phyloP scores from a whole-genome alignment of 257 asterid species.

The Euphrasia confusa region DNA sequence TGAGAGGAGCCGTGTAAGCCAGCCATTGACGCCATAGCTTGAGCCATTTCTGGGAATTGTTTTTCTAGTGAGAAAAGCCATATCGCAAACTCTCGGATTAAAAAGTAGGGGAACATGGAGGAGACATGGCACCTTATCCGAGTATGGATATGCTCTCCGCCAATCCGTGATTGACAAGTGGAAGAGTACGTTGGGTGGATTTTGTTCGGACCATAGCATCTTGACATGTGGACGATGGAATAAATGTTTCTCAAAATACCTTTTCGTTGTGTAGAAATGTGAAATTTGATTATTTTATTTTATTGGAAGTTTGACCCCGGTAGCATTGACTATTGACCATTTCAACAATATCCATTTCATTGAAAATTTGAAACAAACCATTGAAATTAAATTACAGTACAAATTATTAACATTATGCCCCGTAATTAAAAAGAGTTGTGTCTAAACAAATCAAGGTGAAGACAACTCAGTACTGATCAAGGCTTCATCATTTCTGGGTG shows the following conservation, averaged over 20 bases:
- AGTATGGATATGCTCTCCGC: conserved; percentile 21
- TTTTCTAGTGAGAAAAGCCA: neutral
- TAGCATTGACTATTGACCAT: too few species aligned
- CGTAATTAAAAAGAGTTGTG: too few species aligned
- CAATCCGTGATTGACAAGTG: conserved; percentile 15
- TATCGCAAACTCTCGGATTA: neutral
- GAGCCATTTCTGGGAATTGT: conserved; percentile 33
- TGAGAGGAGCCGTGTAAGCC: conserved; percentile 80
- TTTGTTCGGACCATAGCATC: conserved; percentile 2
- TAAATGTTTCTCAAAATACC: neutral
- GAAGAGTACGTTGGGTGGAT: conserved; percentile 12
- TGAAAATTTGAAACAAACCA: too few species aligned
- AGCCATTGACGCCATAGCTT: conserved; percentile 79
- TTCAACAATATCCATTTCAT: too few species aligned
- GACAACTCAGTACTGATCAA: neutral
- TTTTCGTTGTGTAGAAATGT: too few species aligned
- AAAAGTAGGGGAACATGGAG: neutral
- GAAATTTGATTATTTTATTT: too few species aligned
- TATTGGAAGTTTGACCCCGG: neutral
- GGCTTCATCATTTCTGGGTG: neutral
- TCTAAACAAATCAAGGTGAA: too few species aligned
- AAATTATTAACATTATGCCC: too few species aligned
- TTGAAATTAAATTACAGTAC: too few species aligned
- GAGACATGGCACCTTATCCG: conserved; percentile 22
- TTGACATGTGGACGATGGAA: conserved; percentile 21